Percentiles rank a stretch among this genome's conserved stretches.
These are phyloP conservation scores for Neofusicoccum kwambonambiense DNA, from an alignment of 2,329 filamentous ascomycete genomes.

Conservation along the genomic window DNA sequence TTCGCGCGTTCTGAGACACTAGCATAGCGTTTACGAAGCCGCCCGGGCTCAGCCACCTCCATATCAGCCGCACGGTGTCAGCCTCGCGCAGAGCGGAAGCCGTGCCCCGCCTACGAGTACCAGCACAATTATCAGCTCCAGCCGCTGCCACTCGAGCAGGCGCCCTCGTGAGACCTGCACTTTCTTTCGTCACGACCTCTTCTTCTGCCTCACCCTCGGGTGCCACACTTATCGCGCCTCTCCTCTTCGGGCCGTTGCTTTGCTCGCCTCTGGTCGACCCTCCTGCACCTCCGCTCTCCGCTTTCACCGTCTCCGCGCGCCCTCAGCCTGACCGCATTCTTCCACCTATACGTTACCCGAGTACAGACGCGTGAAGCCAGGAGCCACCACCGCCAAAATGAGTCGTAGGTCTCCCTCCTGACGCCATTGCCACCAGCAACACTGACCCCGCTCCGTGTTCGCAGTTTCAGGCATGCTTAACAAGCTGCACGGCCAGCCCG, in stretches of 20 bases:
- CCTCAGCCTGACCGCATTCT: constrained; percentile 29
- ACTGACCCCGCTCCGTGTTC: constrained; percentile 22
- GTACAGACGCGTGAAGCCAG: constrained; percentile 1
- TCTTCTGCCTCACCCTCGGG: constrained; percentile 1
- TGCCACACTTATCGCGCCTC: neutral
- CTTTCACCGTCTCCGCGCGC: constrained; percentile 29
- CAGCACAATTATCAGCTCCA: constrained; percentile 18
- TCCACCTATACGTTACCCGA: constrained; percentile 26
- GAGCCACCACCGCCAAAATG: constrained; percentile 29
- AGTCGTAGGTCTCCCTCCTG: constrained; percentile 28
- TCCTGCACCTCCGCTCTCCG: constrained; percentile 30
- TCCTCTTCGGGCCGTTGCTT: constrained; percentile 19
- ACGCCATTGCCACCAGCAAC: neutral
- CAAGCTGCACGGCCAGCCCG: constrained; percentile 92
- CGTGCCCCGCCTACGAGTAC: constrained; percentile 13
- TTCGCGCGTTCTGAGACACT: constrained; percentile 16
- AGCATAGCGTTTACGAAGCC: constrained; percentile 16
- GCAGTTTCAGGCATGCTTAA: constrained; percentile 90
- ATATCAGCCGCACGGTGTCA: constrained; percentile 16
- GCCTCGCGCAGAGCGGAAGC: constrained; percentile 18
- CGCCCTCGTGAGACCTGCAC: constrained; percentile 12
- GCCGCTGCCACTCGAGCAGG: constrained; percentile 5
- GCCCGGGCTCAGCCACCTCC: constrained; percentile 11
- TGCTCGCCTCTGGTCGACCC: constrained; percentile 23
- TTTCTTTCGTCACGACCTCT: neutral